Base-by-base conservation (phyloP, 2,329 filamentous ascomycete genomes). In the Penicillium sp. region DNA sequence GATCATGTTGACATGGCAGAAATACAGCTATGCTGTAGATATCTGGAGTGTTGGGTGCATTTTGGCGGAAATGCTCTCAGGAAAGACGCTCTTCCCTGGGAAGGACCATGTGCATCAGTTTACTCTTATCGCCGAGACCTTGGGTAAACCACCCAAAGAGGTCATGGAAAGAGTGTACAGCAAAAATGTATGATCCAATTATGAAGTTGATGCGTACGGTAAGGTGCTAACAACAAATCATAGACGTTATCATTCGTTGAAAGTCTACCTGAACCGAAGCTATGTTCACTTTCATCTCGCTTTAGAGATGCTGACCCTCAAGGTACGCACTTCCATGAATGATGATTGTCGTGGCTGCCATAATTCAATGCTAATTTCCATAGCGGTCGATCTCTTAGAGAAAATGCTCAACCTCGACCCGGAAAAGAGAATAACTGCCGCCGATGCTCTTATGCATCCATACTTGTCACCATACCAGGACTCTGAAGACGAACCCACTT, bases 1-100 rank as follows among this genome's bases (percentile, higher is more conserved):
- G 78, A 98, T 99, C 74, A 99, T 99, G 95, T 91, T 99, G 73
- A 98, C 95, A 63, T 98, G 95, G 95, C 93, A 98, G 81, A 98
- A 98, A 80, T 99, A 99, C 79, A 93, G 97, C 67, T 88, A 98
- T 47, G 95, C 98, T 79, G 93, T 99, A 56, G 95, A 99, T 75
- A 96, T 99, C 72, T 99, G 95, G 95, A 98, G 93, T 75, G 93
- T 93, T 10, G 95, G 93, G 57, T 99, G 95, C 78, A 98, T 99
- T 73, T 97, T 98, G 68, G 95, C 95, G 31, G 95, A 99, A 80
- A 98, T 99, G 93, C 84, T 99, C 53, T 92, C 96, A 78, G 93
- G 95, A 71, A 96, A 96, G 80, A 93, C 95, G 27, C 80, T 99
- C 26, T 99, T 99, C 83, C 93, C 95, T 0, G 95, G 95, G 72